phyloP scores from a whole-genome alignment of 108 stramenopile genomes.

The Cyclostephanos invisitatus region DNA sequence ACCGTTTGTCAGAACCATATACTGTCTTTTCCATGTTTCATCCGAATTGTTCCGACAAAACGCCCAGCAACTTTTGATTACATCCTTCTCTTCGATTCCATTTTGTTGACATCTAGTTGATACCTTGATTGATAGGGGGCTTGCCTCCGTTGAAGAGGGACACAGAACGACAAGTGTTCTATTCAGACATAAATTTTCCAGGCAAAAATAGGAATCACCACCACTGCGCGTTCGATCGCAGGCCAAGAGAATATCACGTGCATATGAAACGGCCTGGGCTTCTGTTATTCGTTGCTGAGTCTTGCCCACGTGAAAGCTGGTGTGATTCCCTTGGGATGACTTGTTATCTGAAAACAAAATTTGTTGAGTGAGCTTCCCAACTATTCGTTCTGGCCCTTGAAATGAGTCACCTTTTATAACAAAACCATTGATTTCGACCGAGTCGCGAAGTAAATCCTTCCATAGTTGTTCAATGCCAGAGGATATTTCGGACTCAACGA shows the following conservation, averaged over 20 bases:
- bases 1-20: constrained; percentile 66
- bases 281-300: constrained; percentile 59
- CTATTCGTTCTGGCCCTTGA: constrained; percentile 76
- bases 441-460: constrained; percentile 78
- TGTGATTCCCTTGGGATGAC: constrained; percentile 5
- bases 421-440: constrained; percentile 74
- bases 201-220: constrained; percentile 86
- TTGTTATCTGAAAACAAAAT: constrained; percentile 59
- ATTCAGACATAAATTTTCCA: constrained; percentile 74
- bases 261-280: constrained; percentile 73
- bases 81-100: constrained; percentile 17
- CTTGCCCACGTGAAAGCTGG: background rate
- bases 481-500: constrained; percentile 57
- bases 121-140: constrained; percentile 64
- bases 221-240: constrained; percentile 78
- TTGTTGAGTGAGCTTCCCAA: constrained; percentile 62
- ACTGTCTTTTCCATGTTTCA: constrained; percentile 60
- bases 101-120: constrained; percentile 20
- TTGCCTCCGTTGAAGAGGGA: constrained; percentile 68
- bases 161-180: constrained; percentile 67
- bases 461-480: constrained; percentile 72
- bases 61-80: constrained; percentile 61
- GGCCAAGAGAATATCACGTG: constrained; percentile 78
- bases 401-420: constrained; percentile 63
- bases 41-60: constrained; percentile 58